phyloP scores from a whole-genome alignment of 2,329 filamentous ascomycete genomes.

The Nemania abortiva region DNA sequence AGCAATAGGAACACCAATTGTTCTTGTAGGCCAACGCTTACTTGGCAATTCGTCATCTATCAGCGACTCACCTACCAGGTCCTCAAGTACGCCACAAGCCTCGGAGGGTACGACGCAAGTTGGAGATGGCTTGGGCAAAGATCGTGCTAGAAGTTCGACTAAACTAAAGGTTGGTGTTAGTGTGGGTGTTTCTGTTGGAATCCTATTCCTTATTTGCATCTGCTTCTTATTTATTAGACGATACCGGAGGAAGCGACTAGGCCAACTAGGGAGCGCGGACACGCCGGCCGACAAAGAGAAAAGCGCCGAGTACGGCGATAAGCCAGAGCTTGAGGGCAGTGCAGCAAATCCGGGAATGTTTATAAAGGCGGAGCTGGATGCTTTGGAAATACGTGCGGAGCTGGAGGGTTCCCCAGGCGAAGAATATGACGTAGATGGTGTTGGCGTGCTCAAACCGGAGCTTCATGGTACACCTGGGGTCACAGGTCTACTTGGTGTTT shows the following conservation, averaged over 20 bases:
- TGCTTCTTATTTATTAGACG: not conserved
- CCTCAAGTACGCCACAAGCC: not conserved
- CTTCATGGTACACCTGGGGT: conserved; percentile 10
- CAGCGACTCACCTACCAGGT: not conserved
- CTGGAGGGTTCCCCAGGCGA: conserved; percentile 7
- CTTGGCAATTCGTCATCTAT: not conserved
- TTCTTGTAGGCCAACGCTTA: not conserved
- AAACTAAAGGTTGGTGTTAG: not conserved
- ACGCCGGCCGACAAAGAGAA: not conserved
- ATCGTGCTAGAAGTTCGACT: not conserved
- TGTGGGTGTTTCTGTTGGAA: not conserved
- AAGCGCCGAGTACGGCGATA: not conserved
- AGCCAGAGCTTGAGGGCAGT: conserved; percentile 7
- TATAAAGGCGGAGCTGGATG: conserved; percentile 17
- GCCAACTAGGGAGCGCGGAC: not conserved
- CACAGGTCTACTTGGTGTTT: not conserved
- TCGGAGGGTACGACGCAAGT: not conserved
- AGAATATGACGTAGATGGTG: not conserved
- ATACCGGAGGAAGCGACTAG: not conserved
- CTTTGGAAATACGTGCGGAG: conserved; percentile 19
- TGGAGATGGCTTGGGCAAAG: not conserved
- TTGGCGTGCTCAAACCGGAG: conserved; percentile 13
- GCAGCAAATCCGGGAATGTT: not conserved
- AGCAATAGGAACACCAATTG: not conserved
- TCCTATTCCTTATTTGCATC: not conserved